A percentile compares a stretch with the other conserved stretches of the same genome.
phyloP scores from a whole-genome alignment of 148 eudicot genomes.

The Silene conica region DNA sequence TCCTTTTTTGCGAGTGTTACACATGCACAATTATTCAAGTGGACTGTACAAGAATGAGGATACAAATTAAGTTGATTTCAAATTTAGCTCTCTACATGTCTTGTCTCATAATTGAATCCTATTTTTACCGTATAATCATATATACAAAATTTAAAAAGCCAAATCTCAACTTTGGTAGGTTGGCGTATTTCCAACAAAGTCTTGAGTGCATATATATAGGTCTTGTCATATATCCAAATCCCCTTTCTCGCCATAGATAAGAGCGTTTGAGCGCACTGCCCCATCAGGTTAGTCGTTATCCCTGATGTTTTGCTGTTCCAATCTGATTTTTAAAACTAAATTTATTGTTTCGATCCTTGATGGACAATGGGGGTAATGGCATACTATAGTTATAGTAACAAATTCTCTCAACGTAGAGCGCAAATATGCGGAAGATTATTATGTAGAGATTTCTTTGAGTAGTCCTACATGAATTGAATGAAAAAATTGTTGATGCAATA shows the following conservation, averaged over 20 bases:
- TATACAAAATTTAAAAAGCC: not conserved
- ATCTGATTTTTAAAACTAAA: no score
- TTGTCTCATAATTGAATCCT: not conserved
- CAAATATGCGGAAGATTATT: no score
- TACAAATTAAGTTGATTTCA: not conserved
- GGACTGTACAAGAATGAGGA: conserved; percentile 2
- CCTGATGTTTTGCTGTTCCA: no score
- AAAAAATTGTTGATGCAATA: not conserved
- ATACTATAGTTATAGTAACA: no score
- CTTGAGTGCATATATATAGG: no score
- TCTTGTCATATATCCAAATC: not conserved
- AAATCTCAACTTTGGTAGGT: not conserved
- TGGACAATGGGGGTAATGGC: no score
- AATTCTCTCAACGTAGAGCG: no score
- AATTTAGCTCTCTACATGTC: not conserved
- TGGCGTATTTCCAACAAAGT: not conserved
- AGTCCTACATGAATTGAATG: not conserved
- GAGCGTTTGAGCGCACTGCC: no score
- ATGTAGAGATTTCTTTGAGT: not conserved
- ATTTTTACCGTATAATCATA: not conserved
- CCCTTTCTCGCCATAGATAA: no score
- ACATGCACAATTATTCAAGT: not conserved
- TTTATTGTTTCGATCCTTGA: no score
- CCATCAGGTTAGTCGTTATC: no score
- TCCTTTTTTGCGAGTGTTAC: not conserved